Evolutionary conservation across 1,284 basidiomycete genomes (phyloP), one percentile per base, ranked within the genome.

Genomic region (Ceratobasidium sp.): DNA sequence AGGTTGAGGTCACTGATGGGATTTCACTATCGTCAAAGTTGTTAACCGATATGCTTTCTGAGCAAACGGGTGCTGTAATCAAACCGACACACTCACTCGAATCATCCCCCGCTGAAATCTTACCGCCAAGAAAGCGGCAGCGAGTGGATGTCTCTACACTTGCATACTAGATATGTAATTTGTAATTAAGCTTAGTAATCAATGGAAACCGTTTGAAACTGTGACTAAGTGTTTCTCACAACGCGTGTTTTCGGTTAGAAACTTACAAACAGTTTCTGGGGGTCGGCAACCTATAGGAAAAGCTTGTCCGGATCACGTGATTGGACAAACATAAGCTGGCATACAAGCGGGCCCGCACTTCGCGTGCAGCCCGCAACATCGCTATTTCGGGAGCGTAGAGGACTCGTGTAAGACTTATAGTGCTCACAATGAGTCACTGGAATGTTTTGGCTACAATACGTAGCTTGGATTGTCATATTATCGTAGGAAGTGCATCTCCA

Each of bases 161-260:
- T 27, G 53, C 31, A 15, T 56, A 27, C 59, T 62, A 62, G 41
- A 36, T 41, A 22, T 24, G 41, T 9, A 41, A 63, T 63, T 63
- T 63, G 62, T 63, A 63, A 63, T 63, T 48, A n/a, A 45, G 11
- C 44, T 63, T 9, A 63, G 14, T 48, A 2, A 63, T 47, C 3
- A 31, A 63, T 48, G 44, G 3, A 63, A 63, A 63, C 62, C 44
- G 41, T 45, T 47, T 63, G 41, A 48, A 17, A 63, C 41, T 44
- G 22, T 45, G 62, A 47, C 47, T 63, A 47, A 29, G 41, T 45
- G 62, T 63, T 63, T 63, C 62, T 45, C 14, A 63, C 62, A 48
- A 45, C 41, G 22, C 2, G 62, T 14, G 9, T 31, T 31, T 31
- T 31, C 24, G 24, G 27, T 56, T 56, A 31, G 24, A 56, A 56